Base-by-base conservation (phyloP, 2,329 filamentous ascomycete species). In the Sarocladiaceae sp. region DNA sequence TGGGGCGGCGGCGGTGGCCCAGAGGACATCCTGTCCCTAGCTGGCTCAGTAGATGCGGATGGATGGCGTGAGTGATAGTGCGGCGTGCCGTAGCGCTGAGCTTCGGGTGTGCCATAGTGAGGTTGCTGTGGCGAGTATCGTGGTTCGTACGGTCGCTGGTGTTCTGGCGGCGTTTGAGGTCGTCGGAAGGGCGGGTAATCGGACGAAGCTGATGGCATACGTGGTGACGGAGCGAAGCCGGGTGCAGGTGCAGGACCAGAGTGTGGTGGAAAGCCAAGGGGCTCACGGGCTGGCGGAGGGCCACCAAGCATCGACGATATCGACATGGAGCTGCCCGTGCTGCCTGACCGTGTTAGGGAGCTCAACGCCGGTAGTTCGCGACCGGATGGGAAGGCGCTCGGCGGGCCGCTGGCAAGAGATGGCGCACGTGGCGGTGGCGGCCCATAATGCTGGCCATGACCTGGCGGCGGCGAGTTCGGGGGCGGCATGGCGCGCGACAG, bases 161-260 rank as follows among this genome's bases (percentile, higher is more conserved):
- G 83, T 40, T 90, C 87, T n/a, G 87, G 87, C n/a, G n/a, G n/a
- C 0, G 87, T 90, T 53, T 88, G 83, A 2, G 87, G 87, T 55
- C 86, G 77, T 56, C 85, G 77, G 64, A 80, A 86, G 4, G 78
- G 75, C 50, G 71, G 72, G 55, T 87, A 86, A 17, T 88, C 84
- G 55, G 80, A 68, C 0, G 76, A 72, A 2, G 76, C 69, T 23
- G 75, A 74, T 53, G 75, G 76, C 71, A 83, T 76, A 36, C 77
- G 71, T 3, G 80, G 80, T 13, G 80, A 83, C 2, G 73, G 64
- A 44, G 72, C 71, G 60, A 75, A 82, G 12, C 68, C 64, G 1
- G 77, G 69, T 1, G 69, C 76, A 2, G 58, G 72, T 49, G 53
- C 67, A 52, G 62, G 67, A 28, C 25, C 39, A 52, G 62, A 68